Conservation (phyloP, 352 stramenopile species). For the Globisporangium barbulae region DNA sequence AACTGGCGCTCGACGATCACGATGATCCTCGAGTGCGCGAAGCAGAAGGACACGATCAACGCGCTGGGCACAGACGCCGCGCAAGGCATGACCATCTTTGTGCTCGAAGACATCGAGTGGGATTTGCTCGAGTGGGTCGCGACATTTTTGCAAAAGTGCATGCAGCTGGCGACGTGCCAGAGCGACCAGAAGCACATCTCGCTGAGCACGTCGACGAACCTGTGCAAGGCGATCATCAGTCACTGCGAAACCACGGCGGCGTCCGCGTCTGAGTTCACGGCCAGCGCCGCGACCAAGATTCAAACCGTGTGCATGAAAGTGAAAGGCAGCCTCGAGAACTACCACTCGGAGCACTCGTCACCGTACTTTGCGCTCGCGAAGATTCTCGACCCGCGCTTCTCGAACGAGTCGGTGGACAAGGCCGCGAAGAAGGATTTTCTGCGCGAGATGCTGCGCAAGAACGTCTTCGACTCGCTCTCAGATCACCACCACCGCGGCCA, state of each 20-base stretch:
- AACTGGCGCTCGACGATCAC: conserved; percentile 62
- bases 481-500: conserved; percentile 47
- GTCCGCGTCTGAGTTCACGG: conserved; percentile 54
- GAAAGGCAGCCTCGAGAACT: conserved; percentile 61
- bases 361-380: conserved; percentile 73
- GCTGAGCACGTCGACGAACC: conserved; percentile 74
- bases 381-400: conserved; percentile 76
- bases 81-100: conserved; percentile 71
- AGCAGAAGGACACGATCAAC: conserved; percentile 75
- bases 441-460: conserved; percentile 71
- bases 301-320: conserved; percentile 75
- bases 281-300: conserved; percentile 54
- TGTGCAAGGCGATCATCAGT: conserved; percentile 77
- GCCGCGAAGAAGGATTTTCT: conserved; percentile 71
- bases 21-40: conserved; percentile 77
- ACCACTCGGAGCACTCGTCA: conserved; percentile 66
- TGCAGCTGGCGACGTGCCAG: conserved; percentile 77
- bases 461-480: conserved; percentile 57
- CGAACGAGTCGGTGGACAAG: conserved; percentile 79
- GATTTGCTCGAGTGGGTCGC: conserved; percentile 69
- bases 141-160: conserved; percentile 73
- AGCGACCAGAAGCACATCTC: conserved; percentile 79
- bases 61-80: conserved; percentile 59
- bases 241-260: conserved; percentile 68
- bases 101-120: conserved; percentile 78